Conservation (phyloP, 441 rosid species). For the Isatis lusitanica region DNA sequence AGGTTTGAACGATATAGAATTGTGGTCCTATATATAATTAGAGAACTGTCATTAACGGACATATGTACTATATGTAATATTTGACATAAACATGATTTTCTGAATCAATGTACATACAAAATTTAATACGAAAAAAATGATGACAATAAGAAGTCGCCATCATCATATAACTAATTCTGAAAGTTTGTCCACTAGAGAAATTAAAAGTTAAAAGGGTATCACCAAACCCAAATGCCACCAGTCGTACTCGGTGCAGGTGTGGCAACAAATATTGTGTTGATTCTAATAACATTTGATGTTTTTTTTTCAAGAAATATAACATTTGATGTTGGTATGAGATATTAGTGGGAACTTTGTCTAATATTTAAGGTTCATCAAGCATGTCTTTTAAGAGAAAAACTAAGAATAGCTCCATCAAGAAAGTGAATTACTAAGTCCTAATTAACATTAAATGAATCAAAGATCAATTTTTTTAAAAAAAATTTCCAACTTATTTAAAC, state of each 20-base stretch:
- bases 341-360: not conserved
- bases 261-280: not conserved
- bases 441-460: not conserved
- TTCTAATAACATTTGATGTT: conserved; percentile 1
- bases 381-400: not conserved
- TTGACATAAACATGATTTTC: conserved; percentile 19
- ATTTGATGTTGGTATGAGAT: no score
- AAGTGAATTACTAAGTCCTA: not conserved
- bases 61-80: not conserved
- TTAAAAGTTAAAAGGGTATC: not conserved
- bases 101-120: conserved; percentile 20
- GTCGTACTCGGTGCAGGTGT: conserved; percentile 19
- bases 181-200: conserved; percentile 30
- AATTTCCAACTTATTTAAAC: no score
- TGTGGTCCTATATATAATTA: conserved; percentile 28
- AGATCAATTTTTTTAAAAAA: no score
- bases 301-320: no score
- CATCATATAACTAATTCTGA: conserved; percentile 15
- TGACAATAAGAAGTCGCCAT: conserved; percentile 18
- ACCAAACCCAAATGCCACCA: conserved; percentile 1
- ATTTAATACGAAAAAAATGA: not conserved
- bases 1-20: conserved; percentile 2
- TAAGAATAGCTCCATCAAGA: not conserved
- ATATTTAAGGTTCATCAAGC: not conserved
- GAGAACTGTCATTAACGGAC: not conserved